phyloP scores from a whole-genome alignment of 805 yeast genomes.

The Saturnispora galanensis region DNA sequence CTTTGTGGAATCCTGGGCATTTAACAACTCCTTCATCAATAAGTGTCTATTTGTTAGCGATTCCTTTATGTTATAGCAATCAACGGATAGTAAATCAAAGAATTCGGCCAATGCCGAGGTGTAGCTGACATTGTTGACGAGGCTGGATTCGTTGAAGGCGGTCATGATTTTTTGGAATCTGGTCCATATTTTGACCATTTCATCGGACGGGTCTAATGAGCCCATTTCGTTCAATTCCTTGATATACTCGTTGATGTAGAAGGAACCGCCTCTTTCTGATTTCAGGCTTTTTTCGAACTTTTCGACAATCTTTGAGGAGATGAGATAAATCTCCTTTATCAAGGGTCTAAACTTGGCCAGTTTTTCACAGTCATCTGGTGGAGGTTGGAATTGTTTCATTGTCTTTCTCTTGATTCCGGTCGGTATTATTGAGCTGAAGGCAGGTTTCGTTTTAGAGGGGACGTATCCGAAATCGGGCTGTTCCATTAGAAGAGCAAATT shows the following conservation, averaged over 20 bases:
- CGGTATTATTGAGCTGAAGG: conserved; percentile 42
- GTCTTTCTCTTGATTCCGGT: conserved; percentile 85
- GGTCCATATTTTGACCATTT: conserved; percentile 72
- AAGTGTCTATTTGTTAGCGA: conserved; percentile 87
- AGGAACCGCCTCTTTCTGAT: conserved; percentile 43
- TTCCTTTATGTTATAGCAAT: conserved; percentile 83
- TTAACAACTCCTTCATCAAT: conserved; percentile 77
- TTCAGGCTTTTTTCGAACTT: conserved; percentile 46
- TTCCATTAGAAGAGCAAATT: conserved; percentile 59
- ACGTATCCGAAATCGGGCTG: conserved; percentile 30
- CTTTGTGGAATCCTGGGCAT: conserved; percentile 68
- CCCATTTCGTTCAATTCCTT: conserved; percentile 32
- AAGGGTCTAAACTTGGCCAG: conserved; percentile 81
- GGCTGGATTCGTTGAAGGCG: conserved; percentile 65
- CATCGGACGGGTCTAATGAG: conserved; percentile 41
- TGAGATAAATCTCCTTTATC: conserved; percentile 64
- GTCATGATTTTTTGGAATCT: conserved; percentile 61
- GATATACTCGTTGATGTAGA: conserved; percentile 36
- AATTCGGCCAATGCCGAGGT: conserved; percentile 73
- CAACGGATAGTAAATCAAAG: conserved; percentile 51
- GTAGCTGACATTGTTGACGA: conserved; percentile 61
- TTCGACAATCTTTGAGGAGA: conserved; percentile 44
- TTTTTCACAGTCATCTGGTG: conserved; percentile 77
- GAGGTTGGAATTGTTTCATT: conserved; percentile 83
- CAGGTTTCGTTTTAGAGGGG: conserved; percentile 31